A percentile compares a stretch with the other conserved stretches of the same genome.
These are phyloP conservation scores for Cylindrotheca fusiformis DNA, from an alignment of 108 stramenopile genomes.

Conservation along the genomic window DNA sequence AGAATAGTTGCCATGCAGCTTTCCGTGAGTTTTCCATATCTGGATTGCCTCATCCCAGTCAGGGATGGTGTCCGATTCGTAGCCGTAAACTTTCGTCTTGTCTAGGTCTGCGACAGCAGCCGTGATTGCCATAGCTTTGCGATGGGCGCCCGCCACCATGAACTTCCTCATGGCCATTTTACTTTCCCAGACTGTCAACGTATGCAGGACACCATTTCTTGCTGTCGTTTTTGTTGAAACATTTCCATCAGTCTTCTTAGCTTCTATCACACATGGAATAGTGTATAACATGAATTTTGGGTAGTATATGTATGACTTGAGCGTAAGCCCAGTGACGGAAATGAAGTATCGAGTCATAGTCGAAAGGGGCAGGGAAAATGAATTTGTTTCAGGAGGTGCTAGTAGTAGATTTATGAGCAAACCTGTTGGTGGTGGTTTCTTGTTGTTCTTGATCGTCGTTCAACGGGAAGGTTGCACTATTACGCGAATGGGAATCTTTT, in stretches of 20 bases:
- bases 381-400: no score
- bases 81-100: conserved; percentile 20
- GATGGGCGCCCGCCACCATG: conserved; percentile 8
- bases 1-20: conserved; percentile 9
- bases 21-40: conserved; percentile 14
- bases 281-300: conserved; percentile 18
- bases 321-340: conserved; percentile 24
- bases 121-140: conserved; percentile 43
- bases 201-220: conserved; percentile 17
- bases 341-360: no score
- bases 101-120: conserved; percentile 15
- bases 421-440: no score
- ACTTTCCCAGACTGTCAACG: conserved; percentile 24
- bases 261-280: conserved; percentile 18
- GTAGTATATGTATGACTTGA: conserved; percentile 3
- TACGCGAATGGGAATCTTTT: no score
- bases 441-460: no score
- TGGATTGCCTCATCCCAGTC: conserved; percentile 16
- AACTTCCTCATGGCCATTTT: conserved; percentile 7
- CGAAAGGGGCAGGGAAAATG: no score
- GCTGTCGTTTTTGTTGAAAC: conserved; percentile 1
- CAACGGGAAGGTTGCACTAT: no score
- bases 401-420: no score
- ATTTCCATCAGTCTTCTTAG: conserved; percentile 15
- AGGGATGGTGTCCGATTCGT: conserved; percentile 21